Conservation (phyloP, 2,329 filamentous ascomycete genomes). For the Ilyonectria mors-panacis region DNA sequence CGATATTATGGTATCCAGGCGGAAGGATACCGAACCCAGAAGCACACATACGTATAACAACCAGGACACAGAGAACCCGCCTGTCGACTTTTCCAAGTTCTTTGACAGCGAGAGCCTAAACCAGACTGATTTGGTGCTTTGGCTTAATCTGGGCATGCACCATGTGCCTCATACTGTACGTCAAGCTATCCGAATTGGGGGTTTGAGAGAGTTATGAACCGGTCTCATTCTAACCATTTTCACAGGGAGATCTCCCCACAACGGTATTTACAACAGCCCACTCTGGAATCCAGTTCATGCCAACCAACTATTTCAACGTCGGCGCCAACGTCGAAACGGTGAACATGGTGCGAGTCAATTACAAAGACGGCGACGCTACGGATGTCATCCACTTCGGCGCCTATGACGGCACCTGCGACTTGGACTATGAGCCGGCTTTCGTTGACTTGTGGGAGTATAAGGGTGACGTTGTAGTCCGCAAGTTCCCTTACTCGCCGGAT, state of each 20-base stretch:
- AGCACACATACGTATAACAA: constrained; percentile 55
- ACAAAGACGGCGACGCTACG: constrained; percentile 50
- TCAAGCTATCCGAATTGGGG: background rate
- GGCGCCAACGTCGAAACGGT: constrained; percentile 49
- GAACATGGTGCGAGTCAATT: constrained; percentile 55
- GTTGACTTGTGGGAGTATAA: constrained; percentile 53
- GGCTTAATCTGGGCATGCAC: constrained; percentile 66
- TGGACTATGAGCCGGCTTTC: constrained; percentile 43
- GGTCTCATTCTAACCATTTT: constrained; percentile 2
- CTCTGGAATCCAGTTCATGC: constrained; percentile 28
- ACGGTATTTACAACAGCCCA: constrained; percentile 24
- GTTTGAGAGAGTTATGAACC: no score
- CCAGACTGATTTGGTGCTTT: constrained; percentile 59
- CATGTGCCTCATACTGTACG: constrained; percentile 50
- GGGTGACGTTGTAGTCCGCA: constrained; percentile 48
- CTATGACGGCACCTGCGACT: constrained; percentile 47
- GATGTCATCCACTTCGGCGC: constrained; percentile 54
- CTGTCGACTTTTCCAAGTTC: constrained; percentile 63
- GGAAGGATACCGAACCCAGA: constrained; percentile 57
- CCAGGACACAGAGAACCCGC: constrained; percentile 57
- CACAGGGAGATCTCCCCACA: constrained; percentile 24
- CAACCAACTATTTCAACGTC: constrained; percentile 56
- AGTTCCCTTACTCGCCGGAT: constrained; percentile 20
- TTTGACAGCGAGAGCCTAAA: constrained; percentile 57
- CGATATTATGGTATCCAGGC: constrained; percentile 42